A percentile compares a stretch with the other conserved stretches of the same genome.
phyloP scores from a whole-genome alignment of 2,329 filamentous ascomycete species.

The Colletotrichum abscissum region DNA sequence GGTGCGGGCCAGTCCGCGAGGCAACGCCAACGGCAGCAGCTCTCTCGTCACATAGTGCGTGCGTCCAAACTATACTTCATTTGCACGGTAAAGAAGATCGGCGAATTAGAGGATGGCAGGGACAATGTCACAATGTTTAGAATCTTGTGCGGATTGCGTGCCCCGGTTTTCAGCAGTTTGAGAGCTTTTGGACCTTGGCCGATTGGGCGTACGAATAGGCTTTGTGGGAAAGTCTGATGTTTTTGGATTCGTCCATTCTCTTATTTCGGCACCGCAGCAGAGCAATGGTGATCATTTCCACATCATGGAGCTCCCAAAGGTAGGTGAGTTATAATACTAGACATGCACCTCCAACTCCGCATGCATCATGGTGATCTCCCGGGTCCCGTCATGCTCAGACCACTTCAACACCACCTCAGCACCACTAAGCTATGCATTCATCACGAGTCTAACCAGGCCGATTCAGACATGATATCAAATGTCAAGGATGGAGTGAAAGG shows the following conservation, averaged over 20 bases:
- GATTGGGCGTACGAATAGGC: not conserved
- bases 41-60: slow-evolving; percentile 31
- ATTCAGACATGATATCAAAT: not conserved
- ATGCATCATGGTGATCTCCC: slow-evolving; percentile 16
- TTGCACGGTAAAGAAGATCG: not conserved
- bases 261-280: not conserved
- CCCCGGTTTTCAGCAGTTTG: slow-evolving; percentile 6
- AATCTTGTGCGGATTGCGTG: not conserved
- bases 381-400: slow-evolving; percentile 8
- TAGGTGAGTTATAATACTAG: not conserved
- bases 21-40: not conserved
- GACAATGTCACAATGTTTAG: too few relatives aligned
- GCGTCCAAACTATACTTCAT: not conserved
- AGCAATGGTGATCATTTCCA: not conserved
- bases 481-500: too few relatives aligned
- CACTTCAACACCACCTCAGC: not conserved
- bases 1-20: not conserved
- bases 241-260: not conserved
- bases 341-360: not conserved
- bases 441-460: not conserved
- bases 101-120: slow-evolving; percentile 1
- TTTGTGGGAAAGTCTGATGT: not conserved
- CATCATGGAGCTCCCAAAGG: not conserved
- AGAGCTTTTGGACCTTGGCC: slow-evolving; percentile 12
- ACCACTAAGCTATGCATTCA: slow-evolving; percentile 2